These are phyloP conservation scores for Metarhizium humberi DNA, from an alignment of 2,329 filamentous ascomycete species.

Conservation along the genomic window DNA sequence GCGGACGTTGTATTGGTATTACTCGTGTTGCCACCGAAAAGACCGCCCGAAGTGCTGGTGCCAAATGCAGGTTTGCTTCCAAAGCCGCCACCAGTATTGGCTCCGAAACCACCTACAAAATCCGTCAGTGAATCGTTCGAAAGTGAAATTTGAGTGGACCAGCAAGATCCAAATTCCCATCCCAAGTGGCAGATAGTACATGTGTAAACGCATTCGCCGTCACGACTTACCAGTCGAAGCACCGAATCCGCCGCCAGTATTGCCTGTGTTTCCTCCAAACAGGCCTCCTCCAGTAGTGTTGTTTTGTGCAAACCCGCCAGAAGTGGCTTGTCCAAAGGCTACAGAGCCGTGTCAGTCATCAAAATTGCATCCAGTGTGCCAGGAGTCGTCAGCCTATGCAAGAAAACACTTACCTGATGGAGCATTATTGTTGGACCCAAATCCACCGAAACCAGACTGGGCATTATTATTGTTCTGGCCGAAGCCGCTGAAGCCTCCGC, in stretches of 20 bases:
- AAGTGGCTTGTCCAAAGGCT: slow-evolving; percentile 25
- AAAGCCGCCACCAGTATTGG: slow-evolving; percentile 26
- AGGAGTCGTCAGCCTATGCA: neutral
- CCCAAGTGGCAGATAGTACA: slow-evolving; percentile 7
- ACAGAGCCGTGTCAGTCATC: slow-evolving; percentile 14
- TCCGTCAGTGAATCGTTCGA: neutral
- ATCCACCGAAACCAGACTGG: slow-evolving; percentile 46
- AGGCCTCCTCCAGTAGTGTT: slow-evolving; percentile 24
- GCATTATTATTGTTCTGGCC: slow-evolving; percentile 44
- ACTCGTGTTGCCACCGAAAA: slow-evolving; percentile 36
- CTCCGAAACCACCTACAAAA: slow-evolving; percentile 26
- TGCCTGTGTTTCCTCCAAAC: slow-evolving; percentile 32
- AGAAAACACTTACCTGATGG: slow-evolving; percentile 40
- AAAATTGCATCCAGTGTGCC: slow-evolving; percentile 10
- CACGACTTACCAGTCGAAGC: slow-evolving; percentile 22
- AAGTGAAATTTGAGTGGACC: neutral
- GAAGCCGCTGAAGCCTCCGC: slow-evolving; percentile 47
- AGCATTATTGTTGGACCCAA: slow-evolving; percentile 34
- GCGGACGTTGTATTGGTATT: slow-evolving; percentile 19
- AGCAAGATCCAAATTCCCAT: neutral
- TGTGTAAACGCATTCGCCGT: neutral
- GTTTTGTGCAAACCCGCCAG: slow-evolving; percentile 34
- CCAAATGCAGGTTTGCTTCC: slow-evolving; percentile 46
- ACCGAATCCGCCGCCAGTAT: slow-evolving; percentile 26
- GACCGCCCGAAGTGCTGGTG: slow-evolving; percentile 27